Evolutionary conservation across 805 yeast genomes (phyloP), one percentile per base, ranked within the genome.

Genomic region (Cyberlindnera euphorbiiphila): DNA sequence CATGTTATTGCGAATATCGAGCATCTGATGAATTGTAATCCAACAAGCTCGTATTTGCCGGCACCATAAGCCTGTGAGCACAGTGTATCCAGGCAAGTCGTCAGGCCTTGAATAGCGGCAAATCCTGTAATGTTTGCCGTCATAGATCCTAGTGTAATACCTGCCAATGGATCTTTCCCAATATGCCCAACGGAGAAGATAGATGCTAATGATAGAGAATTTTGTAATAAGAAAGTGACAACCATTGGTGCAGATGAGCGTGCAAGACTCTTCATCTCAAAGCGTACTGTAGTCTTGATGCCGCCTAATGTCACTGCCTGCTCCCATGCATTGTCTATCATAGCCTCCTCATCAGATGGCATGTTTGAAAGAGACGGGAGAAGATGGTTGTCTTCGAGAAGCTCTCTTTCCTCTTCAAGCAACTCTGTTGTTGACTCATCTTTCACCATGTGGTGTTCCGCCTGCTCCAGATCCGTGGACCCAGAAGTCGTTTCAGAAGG

Each of bases 41-140:
- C 94, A 2, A 85, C 94, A 47, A 81, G 66, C 31, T 74, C 72
- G 49, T 69, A 74, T 41, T 79, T 74, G n/a, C 82, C 83, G 5
- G 93, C 84, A 4, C 95, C 95, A 57, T 74, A 85, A 0, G 94
- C 91, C 60, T 85, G 94, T 0, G 95, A 81, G 48, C 93, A 84
- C 29, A 85, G 65, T 0, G 94, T 85, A 56, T 85, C 95, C 39
- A 85, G 65, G 42, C 89, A 81, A 0, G 95, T 85, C 0, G 93
- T 79, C 33, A 85, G 72, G 17, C 95, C 95, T 57, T 84, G 91
- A 45, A 85, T 78, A 28, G 85, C 72, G 0, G 94, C 89, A 46
- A 82, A 78, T 3, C 57, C 58, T 1, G 93, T 81, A 41, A 85
- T 83, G 46, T 81, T 81, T 1, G 88, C 85, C 3, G 94, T 85